phyloP scores from a whole-genome alignment of 192 early-diverging fungal species.

The Rhizophagus clarus region DNA sequence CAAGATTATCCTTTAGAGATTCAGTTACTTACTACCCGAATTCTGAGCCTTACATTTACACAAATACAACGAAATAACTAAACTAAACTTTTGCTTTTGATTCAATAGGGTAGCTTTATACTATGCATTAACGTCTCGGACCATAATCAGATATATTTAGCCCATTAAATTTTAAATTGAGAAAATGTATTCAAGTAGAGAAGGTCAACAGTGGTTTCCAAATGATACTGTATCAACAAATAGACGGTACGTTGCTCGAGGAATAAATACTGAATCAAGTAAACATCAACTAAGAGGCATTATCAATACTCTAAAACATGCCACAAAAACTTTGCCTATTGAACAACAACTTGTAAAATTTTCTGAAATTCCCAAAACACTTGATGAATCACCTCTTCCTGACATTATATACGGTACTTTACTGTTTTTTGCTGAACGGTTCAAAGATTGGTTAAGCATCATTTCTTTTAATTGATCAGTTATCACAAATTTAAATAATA shows the following conservation, averaged over 20 bases:
- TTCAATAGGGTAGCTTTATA: too few species aligned
- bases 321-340: neutral
- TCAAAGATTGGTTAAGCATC: neutral
- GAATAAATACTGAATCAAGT: neutral
- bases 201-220: neutral
- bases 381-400: conserved; percentile 13
- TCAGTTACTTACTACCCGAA: too few species aligned
- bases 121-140: too few species aligned
- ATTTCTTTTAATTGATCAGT: neutral
- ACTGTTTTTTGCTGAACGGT: conserved; percentile 8
- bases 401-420: neutral
- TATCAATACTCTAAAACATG: neutral
- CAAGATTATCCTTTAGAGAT: too few species aligned
- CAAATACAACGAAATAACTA: too few species aligned
- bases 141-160: too few species aligned
- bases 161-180: too few species aligned
- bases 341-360: conserved; percentile 11
- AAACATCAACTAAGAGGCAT: neutral
- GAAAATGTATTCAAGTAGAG: neutral
- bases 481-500: neutral
- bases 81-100: too few species aligned
- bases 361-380: neutral
- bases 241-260: neutral
- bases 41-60: too few species aligned
- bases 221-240: neutral